A percentile compares a stretch with the other conserved stretches of the same genome.
These are phyloP conservation scores for Penstemon newberryi DNA, from an alignment of 257 asterid genomes.

Conservation along the genomic window DNA sequence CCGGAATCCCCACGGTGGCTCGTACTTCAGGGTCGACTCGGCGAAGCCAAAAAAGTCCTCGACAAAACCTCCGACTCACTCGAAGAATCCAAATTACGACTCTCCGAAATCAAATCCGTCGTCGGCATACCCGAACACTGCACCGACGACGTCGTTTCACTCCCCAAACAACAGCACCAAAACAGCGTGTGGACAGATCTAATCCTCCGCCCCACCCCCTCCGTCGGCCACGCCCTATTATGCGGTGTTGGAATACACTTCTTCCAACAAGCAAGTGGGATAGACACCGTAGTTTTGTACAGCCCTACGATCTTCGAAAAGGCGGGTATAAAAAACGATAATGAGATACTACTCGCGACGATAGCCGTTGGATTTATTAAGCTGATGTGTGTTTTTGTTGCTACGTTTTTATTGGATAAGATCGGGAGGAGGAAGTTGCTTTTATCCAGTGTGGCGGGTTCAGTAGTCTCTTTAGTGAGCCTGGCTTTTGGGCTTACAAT, in stretches of 20 bases:
- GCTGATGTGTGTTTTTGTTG: slow-evolving; percentile 56
- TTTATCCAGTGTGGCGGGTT: slow-evolving; percentile 18
- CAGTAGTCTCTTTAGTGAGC: slow-evolving; percentile 21
- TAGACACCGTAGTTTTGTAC: slow-evolving; percentile 63
- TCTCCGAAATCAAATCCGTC: slow-evolving; percentile 57
- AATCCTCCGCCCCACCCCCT: slow-evolving; percentile 46
- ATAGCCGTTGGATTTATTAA: slow-evolving; percentile 63
- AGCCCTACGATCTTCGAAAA: slow-evolving; percentile 51
- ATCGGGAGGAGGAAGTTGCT: slow-evolving; percentile 32
- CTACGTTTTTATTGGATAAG: slow-evolving; percentile 42
- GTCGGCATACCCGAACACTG: slow-evolving; percentile 58
- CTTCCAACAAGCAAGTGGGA: slow-evolving; percentile 67
- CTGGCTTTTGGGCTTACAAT: slow-evolving; percentile 32
- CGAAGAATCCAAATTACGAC: slow-evolving; percentile 49
- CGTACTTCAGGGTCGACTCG: slow-evolving; percentile 70
- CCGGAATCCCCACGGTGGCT: slow-evolving; percentile 94
- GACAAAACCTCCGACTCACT: slow-evolving; percentile 56
- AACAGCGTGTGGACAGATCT: slow-evolving; percentile 59
- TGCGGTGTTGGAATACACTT: slow-evolving; percentile 60
- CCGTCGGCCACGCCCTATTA: slow-evolving; percentile 54
- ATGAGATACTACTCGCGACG: slow-evolving; percentile 47
- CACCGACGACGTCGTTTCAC: slow-evolving; percentile 43
- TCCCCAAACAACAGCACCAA: slow-evolving; percentile 34
- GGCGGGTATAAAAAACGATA: slow-evolving; percentile 45
- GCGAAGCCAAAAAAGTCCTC: slow-evolving; percentile 57